Percentiles rank a stretch among this genome's conserved stretches.
Conservation (phyloP, 139 green algal species). For the Pycnococcus provasolii region DNA sequence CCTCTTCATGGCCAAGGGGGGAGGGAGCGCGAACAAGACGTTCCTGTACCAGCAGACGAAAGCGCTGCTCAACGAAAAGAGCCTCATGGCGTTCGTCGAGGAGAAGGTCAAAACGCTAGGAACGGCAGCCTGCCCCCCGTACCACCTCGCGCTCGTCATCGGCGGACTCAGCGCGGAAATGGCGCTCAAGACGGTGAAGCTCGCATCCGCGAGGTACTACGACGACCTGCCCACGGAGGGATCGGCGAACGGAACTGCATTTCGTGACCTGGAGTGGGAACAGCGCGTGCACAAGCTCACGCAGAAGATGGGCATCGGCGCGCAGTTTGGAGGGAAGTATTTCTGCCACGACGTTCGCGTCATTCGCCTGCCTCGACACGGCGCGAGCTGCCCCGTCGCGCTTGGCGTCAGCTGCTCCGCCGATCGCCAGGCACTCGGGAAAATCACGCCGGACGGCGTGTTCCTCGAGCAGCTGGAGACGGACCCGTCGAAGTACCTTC, state of each 20-base stretch:
- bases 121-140: slow-evolving; percentile 25
- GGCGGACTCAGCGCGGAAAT: slow-evolving; percentile 20
- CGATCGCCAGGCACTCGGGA: slow-evolving; percentile 22
- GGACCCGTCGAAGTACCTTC: slow-evolving; percentile 20
- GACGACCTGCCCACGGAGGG: slow-evolving; percentile 19
- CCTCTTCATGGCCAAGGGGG: slow-evolving; percentile 28
- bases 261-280: slow-evolving; percentile 21
- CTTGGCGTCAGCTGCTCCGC: slow-evolving; percentile 23
- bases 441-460: slow-evolving; percentile 27
- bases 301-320: slow-evolving; percentile 23
- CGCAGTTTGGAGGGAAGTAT: slow-evolving; percentile 28
- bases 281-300: slow-evolving; percentile 14
- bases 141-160: slow-evolving; percentile 26
- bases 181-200: slow-evolving; percentile 27
- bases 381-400: slow-evolving; percentile 19
- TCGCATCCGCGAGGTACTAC: slow-evolving; percentile 27
- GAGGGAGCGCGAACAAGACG: slow-evolving; percentile 28
- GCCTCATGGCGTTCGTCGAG: slow-evolving; percentile 14
- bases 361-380: slow-evolving; percentile 22
- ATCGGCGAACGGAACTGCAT: slow-evolving; percentile 11
- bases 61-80: slow-evolving; percentile 17
- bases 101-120: slow-evolving; percentile 26
- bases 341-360: slow-evolving; percentile 30
- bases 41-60: slow-evolving; percentile 29
- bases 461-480: slow-evolving; percentile 24